Conservation (phyloP, 2,329 filamentous ascomycete species). For the Ilyonectria destructans region DNA sequence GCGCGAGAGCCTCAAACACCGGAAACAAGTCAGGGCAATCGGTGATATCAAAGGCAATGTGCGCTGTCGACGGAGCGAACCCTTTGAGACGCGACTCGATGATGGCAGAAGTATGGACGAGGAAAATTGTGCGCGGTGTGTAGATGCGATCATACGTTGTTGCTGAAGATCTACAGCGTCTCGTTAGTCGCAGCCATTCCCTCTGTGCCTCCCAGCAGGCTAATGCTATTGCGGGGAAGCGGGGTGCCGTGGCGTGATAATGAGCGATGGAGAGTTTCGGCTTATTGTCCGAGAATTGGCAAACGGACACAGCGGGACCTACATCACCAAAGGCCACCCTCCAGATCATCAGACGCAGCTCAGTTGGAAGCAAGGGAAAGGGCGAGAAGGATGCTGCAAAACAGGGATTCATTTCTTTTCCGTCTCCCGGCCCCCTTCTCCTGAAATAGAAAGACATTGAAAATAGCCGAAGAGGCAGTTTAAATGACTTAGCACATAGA, state of each 20-base stretch:
- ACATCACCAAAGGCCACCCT: background rate
- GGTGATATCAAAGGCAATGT: slow-evolving; percentile 3
- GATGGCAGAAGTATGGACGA: background rate
- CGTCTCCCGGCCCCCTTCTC: too few relatives aligned
- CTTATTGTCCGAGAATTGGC: background rate
- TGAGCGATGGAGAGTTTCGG: background rate
- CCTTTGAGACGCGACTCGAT: background rate
- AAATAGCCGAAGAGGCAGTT: too few relatives aligned
- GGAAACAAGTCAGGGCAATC: background rate
- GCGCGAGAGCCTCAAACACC: background rate
- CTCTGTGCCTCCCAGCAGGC: background rate
- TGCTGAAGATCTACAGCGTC: background rate
- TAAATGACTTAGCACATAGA: too few relatives aligned
- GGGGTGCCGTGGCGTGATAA: background rate
- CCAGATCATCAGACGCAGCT: slow-evolving; percentile 1
- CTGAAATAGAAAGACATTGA: too few relatives aligned
- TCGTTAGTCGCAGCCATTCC: slow-evolving; percentile 1
- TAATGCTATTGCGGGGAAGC: background rate
- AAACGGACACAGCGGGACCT: background rate
- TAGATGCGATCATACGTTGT: background rate
- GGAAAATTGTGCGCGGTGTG: slow-evolving; percentile 1
- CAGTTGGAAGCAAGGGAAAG: background rate
- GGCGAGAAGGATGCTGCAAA: background rate
- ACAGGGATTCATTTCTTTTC: background rate
- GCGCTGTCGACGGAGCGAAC: background rate